Conservation (phyloP, 2,329 filamentous ascomycete species). For the Rhynchosporium secalis region DNA sequence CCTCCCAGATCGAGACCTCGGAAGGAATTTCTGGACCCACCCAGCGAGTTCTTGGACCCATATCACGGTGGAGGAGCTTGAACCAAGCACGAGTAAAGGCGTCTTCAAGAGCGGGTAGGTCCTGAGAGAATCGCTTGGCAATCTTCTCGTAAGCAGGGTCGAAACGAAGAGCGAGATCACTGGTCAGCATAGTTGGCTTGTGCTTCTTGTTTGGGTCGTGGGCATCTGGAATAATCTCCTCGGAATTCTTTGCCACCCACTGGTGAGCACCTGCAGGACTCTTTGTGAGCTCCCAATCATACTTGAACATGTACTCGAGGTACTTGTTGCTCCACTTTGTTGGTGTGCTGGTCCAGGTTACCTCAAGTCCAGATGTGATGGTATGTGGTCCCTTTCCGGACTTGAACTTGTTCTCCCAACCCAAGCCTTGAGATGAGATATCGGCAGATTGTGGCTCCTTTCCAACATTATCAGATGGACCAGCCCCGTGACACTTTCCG, state of each 20-base stretch:
- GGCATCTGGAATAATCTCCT: slow-evolving; percentile 68
- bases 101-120: slow-evolving; percentile 68
- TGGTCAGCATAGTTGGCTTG: slow-evolving; percentile 74
- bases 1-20: slow-evolving; percentile 73
- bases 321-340: slow-evolving; percentile 75
- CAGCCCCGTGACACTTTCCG: slow-evolving; percentile 80
- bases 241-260: slow-evolving; percentile 71
- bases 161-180: slow-evolving; percentile 69
- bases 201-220: slow-evolving; percentile 71
- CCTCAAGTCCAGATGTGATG: slow-evolving; percentile 76
- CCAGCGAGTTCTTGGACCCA: slow-evolving; percentile 71
- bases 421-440: slow-evolving; percentile 68
- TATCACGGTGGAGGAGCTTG: slow-evolving; percentile 79
- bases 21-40: slow-evolving; percentile 72
- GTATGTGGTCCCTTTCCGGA: slow-evolving; percentile 69
- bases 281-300: slow-evolving; percentile 75
- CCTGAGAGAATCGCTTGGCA: slow-evolving; percentile 64
- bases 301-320: slow-evolving; percentile 75
- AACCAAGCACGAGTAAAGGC: slow-evolving; percentile 77
- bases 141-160: slow-evolving; percentile 77
- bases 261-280: slow-evolving; percentile 75
- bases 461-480: slow-evolving; percentile 61
- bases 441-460: slow-evolving; percentile 65
- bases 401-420: slow-evolving; percentile 66
- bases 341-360: slow-evolving; percentile 76